Base-by-base conservation (phyloP, 371 early-diverging fungal species). In the Mortierella sp. region DNA sequence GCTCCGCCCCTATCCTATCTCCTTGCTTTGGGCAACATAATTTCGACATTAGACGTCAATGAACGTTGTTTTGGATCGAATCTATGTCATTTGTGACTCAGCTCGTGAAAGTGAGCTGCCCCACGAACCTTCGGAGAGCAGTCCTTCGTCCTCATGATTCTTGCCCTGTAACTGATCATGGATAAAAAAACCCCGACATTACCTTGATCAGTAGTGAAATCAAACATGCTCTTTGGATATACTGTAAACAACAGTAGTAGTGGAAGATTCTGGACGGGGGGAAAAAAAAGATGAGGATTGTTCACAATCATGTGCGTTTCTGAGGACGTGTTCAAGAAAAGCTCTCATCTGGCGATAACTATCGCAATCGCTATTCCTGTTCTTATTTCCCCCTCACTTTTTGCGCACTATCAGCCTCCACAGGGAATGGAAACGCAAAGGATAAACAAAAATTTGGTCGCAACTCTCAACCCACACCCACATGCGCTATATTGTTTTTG, bases 21-120 rank as follows among this genome's bases (percentile, higher is more conserved):
- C 35, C 45, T 64, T 54, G 4, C 30, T 30, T 30, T 4, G 4
- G 30, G 30, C 30, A 30, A 30, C 26, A 26, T 40, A 6, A 40
- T 16, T 37, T 55, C 62, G 63, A 30, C 57, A 37, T 54, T 12
- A 30, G 54, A 14, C 51, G 51, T 51, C 51, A 51, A 51, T 51
- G n/a, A 51, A 51, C 51, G 39, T 57, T 28, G 59, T 40, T 28
- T 32, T 39, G 24, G 66, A 57, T 65, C 55, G 39, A 65, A 51
- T 54, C 49, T 47, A 2, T 54, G 26, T 35, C n/a, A 28, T 57
- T 73, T 68, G 68, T 73, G 73, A 73, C 73, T 73, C 73, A 73
- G 73, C 73, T 67, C 67, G 57, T 62, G 62, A 67, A 62, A 45
- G 30, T 28, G 6, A 43, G 30, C 51, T 68, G 6, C 54, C 28